Percentiles rank a stretch among this genome's conserved stretches.
These are phyloP conservation scores for Filobasidium floriforme DNA, from an alignment of 768 basidiomycete species.

Conservation along the genomic window DNA sequence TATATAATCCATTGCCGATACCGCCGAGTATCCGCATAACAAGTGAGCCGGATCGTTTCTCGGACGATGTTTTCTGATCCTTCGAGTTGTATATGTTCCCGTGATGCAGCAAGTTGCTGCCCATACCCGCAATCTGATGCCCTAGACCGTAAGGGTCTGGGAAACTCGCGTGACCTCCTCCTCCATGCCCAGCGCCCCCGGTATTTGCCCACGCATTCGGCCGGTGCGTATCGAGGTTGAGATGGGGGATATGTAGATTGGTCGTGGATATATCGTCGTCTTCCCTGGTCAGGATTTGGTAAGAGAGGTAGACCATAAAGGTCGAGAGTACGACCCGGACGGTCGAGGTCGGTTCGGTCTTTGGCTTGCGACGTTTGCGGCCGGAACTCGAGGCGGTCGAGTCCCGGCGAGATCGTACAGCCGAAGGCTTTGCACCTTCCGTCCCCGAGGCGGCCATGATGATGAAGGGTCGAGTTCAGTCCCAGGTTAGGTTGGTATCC, in stretches of 20 bases:
- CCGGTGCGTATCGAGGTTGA: background rate
- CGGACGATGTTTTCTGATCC: background rate
- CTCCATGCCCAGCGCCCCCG: conserved; percentile 1
- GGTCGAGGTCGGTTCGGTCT: conserved; percentile 2
- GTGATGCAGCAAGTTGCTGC: background rate
- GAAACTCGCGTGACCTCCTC: conserved; percentile 3
- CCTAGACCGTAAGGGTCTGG: conserved; percentile 5
- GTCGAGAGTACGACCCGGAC: background rate
- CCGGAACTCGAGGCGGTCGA: background rate
- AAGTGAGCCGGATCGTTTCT: background rate
- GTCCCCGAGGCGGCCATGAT: too few species aligned
- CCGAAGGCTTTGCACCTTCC: background rate
- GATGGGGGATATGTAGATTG: background rate
- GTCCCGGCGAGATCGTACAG: background rate
- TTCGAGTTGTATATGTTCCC: background rate
- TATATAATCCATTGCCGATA: background rate
- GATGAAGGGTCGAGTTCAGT: too few species aligned
- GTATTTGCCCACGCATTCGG: background rate
- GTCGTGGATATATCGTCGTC: conserved; percentile 4
- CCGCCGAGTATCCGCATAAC: background rate
- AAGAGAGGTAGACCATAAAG: conserved; percentile 3
- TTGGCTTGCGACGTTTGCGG: background rate
- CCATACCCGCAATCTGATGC: background rate
- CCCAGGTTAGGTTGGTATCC: too few species aligned
- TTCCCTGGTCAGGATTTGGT: conserved; percentile 7